A percentile compares a stretch with the other conserved stretches of the same genome.
phyloP scores from a whole-genome alignment of 495 filamentous ascomycete species.

The Penicillium verhagenii region DNA sequence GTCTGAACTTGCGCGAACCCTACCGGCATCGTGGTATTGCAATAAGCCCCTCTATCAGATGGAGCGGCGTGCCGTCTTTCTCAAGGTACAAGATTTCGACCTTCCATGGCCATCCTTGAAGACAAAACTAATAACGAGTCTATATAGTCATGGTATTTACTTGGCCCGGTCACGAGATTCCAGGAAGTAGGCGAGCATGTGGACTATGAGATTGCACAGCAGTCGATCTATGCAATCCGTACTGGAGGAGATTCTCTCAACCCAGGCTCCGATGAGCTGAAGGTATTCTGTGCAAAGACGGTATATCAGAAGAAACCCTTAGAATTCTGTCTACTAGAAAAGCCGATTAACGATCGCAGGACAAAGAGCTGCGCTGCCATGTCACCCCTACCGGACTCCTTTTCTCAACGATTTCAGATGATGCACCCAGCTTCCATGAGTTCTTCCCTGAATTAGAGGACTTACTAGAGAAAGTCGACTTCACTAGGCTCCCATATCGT shows the following conservation, averaged over 20 bases:
- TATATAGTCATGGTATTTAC: constrained; percentile 57
- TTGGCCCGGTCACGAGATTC: constrained; percentile 61
- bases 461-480: constrained; percentile 52
- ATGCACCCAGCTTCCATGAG: constrained; percentile 52
- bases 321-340: not conserved
- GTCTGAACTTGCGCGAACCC: constrained; percentile 39
- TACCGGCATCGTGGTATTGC: constrained; percentile 48
- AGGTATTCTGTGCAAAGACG: constrained; percentile 40
- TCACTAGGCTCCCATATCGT: constrained; percentile 54
- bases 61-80: constrained; percentile 55
- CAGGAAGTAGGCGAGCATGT: constrained; percentile 43
- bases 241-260: constrained; percentile 28
- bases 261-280: constrained; percentile 35
- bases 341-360: constrained; percentile 13
- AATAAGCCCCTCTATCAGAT: constrained; percentile 46
- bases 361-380: constrained; percentile 38
- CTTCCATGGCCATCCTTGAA: not conserved
- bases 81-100: constrained; percentile 45
- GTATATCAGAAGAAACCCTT: constrained; percentile 14
- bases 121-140: constrained; percentile 11
- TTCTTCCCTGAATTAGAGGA: constrained; percentile 55
- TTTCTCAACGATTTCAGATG: constrained; percentile 51
- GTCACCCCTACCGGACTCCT: constrained; percentile 55
- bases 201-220: constrained; percentile 56
- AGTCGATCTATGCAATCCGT: constrained; percentile 45